Evolutionary conservation across 1,284 basidiomycete genomes (phyloP).

Genomic region (Malassezia furfur): DNA sequence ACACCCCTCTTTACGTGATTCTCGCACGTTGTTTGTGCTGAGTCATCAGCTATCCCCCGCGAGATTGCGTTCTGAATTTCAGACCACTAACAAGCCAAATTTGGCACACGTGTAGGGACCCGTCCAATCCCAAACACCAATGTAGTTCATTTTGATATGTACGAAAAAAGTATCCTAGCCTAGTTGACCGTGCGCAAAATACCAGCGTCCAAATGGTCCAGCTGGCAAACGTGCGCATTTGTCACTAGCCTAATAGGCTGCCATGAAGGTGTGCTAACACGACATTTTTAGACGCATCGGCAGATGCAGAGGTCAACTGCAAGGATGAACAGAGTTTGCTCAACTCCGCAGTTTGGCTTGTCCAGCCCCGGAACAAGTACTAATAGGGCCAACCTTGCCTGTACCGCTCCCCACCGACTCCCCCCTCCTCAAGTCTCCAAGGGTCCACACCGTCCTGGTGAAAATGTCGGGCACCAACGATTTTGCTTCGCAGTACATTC

Average conservation of each 20-base stretch:
- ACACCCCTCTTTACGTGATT: no score
- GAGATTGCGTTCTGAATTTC: no score
- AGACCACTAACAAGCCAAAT: no score
- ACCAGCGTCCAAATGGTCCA: not conserved
- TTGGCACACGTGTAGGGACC: not conserved
- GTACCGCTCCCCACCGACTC: not conserved
- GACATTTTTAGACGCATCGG: not conserved
- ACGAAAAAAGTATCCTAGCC: no score
- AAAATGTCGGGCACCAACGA: constrained; percentile 9
- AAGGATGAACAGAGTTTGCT: not conserved
- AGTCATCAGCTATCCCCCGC: no score
- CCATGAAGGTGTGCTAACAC: not conserved
- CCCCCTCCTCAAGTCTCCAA: not conserved
- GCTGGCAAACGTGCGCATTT: constrained; percentile 1
- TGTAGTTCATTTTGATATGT: no score
- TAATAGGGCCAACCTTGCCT: not conserved
- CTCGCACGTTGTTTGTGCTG: no score
- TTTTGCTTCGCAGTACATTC: constrained; percentile 12
- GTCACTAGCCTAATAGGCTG: not conserved
- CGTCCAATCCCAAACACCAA: not conserved
- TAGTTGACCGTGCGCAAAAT: not conserved
- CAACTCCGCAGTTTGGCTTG: not conserved
- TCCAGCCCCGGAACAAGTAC: not conserved
- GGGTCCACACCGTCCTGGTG: not conserved
- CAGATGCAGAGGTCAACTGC: not conserved